Conservation (phyloP, 352 stramenopile species). For the Globisporangium iwayamae region DNA sequence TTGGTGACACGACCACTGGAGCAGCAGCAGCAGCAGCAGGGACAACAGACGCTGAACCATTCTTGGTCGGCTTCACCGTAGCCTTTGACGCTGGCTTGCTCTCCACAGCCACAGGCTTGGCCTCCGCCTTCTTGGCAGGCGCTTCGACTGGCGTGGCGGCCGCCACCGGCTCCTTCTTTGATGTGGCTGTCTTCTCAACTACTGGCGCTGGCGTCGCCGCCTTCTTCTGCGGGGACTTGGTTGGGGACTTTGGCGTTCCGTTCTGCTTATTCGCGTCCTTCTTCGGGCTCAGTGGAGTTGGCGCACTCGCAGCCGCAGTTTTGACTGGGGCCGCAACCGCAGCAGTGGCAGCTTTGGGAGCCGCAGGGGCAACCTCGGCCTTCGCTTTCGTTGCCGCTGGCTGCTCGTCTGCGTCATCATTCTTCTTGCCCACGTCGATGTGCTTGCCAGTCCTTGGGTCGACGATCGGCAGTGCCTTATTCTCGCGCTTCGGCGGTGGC, state of each 20-base stretch:
- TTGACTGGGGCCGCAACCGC: constrained; percentile 7
- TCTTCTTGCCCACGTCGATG: constrained; percentile 12
- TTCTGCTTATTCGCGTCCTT: constrained; percentile 19
- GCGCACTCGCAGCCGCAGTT: constrained; percentile 4
- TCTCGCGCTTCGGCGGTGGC: constrained; percentile 41
- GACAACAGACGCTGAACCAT: background rate
- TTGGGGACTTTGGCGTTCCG: constrained; percentile 12
- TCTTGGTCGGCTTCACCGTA: constrained; percentile 16
- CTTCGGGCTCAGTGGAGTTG: constrained; percentile 11
- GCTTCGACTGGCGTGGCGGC: background rate
- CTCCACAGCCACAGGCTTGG: constrained; percentile 10
- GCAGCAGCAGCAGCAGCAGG: background rate
- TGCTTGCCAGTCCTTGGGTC: constrained; percentile 14
- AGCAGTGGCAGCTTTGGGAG: constrained; percentile 9
- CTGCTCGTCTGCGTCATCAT: background rate
- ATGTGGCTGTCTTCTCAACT: background rate
- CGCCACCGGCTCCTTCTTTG: constrained; percentile 8
- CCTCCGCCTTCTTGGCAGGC: constrained; percentile 11
- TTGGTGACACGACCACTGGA: constrained; percentile 2
- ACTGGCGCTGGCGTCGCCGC: background rate
- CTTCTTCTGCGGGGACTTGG: constrained; percentile 25
- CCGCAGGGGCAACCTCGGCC: background rate
- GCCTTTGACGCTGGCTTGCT: constrained; percentile 14
- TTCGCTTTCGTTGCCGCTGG: constrained; percentile 15
- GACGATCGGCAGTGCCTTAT: constrained; percentile 42